phyloP scores from a whole-genome alignment of 1,284 basidiomycete species.

The Melampsora abietis-canadensis region DNA sequence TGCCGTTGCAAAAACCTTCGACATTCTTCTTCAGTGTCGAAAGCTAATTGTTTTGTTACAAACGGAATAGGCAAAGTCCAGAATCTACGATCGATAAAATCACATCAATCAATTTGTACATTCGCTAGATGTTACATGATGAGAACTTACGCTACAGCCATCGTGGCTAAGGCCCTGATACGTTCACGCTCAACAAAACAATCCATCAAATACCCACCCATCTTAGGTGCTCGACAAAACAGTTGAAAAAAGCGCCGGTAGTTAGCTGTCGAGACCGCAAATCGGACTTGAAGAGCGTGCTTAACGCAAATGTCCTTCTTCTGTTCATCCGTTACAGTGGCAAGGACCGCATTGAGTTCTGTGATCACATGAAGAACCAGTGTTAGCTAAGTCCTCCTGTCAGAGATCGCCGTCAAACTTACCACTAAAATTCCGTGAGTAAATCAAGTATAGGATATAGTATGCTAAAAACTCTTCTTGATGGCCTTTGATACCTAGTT shows the following conservation, averaged over 20 bases:
- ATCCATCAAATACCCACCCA: constrained; percentile 99
- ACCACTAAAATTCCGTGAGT: constrained; percentile 92
- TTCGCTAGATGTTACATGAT: neutral
- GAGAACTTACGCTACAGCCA: constrained; percentile 75
- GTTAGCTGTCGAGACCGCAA: constrained; percentile 84
- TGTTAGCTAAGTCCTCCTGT: constrained; percentile 21
- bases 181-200: constrained; percentile 93
- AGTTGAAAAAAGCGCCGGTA: constrained; percentile 87
- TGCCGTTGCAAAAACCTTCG: constrained; percentile 71
- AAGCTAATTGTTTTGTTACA: constrained; percentile 76
- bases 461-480: constrained; percentile 95
- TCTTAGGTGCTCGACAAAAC: constrained; percentile 82
- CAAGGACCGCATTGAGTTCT: constrained; percentile 94
- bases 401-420: constrained; percentile 49
- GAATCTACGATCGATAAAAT: constrained; percentile 61
- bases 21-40: constrained; percentile 66
- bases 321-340: constrained; percentile 86
- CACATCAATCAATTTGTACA: neutral
- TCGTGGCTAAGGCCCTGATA: constrained; percentile 77
- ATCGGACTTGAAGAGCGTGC: constrained; percentile 85
- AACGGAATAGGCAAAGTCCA: constrained; percentile 71
- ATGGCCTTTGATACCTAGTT: constrained; percentile 82
- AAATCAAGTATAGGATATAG: constrained; percentile 89
- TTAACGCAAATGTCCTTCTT: constrained; percentile 73
- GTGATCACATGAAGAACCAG: constrained; percentile 42